Conservation (phyloP, 2,329 filamentous ascomycete genomes). For the Fusarium sp. region DNA sequence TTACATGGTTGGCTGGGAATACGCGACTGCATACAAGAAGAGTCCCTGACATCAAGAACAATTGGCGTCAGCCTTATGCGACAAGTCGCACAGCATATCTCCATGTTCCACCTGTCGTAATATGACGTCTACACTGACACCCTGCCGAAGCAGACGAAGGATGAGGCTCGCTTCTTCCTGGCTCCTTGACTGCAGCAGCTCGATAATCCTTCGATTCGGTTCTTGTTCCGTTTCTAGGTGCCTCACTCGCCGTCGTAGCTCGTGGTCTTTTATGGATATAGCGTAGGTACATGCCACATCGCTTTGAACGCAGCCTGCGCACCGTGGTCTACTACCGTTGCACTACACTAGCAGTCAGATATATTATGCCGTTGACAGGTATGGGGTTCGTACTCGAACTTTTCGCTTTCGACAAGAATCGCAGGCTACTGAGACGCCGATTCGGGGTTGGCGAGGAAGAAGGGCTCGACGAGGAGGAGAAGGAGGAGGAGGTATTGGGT, state of each 20-base stretch:
- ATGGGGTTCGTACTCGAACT: background rate
- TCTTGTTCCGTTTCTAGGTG: background rate
- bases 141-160: constrained; percentile 11
- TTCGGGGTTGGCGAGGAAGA: background rate
- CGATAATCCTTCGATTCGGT: background rate
- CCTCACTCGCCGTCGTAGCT: background rate
- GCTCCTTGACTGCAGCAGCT: background rate
- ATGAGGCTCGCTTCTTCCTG: background rate
- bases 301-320: background rate
- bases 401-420: constrained; percentile 19
- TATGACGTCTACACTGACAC: background rate
- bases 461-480: accelerated
- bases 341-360: background rate
- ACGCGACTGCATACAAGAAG: background rate
- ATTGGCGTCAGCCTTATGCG: background rate
- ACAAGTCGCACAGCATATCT: constrained; percentile 16
- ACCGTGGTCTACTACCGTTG: constrained; percentile 7
- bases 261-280: background rate
- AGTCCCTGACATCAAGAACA: background rate
- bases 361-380: accelerated
- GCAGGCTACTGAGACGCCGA: constrained; percentile 7
- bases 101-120: constrained; percentile 20
- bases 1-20: background rate
- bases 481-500: background rate
- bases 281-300: background rate